phyloP scores from a whole-genome alignment of 2,329 filamentous ascomycete species.

The Ceratocystis diversiconidia region DNA sequence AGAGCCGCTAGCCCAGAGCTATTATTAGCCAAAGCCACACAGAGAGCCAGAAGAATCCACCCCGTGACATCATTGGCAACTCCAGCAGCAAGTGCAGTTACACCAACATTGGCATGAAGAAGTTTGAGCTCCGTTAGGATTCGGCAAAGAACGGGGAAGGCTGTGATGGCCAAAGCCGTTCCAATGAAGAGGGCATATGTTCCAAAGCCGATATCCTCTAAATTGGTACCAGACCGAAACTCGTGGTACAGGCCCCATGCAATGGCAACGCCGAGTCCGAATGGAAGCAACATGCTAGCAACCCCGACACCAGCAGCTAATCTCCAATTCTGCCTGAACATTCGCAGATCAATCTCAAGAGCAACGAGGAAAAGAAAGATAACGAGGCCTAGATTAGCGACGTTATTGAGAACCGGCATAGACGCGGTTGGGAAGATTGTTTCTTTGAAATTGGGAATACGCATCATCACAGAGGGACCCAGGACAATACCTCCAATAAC shows the following conservation, averaged over 20 bases:
- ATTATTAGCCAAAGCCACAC: constrained; percentile 84
- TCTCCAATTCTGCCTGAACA: constrained; percentile 67
- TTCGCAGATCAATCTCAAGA: constrained; percentile 69
- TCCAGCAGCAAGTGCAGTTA: constrained; percentile 79
- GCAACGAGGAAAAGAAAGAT: constrained; percentile 81
- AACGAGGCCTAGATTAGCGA: constrained; percentile 66
- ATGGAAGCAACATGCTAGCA: constrained; percentile 68
- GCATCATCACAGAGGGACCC: constrained; percentile 76
- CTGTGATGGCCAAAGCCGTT: constrained; percentile 85
- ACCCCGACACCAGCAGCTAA: constrained; percentile 64
- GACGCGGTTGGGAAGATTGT: constrained; percentile 65
- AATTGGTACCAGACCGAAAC: constrained; percentile 38
- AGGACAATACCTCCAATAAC: constrained; percentile 74
- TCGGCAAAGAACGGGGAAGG: constrained; percentile 80
- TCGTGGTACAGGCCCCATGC: constrained; percentile 68
- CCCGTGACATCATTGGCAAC: constrained; percentile 71
- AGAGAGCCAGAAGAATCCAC: constrained; percentile 86
- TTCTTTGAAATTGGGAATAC: constrained; percentile 61
- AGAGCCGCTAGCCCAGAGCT: constrained; percentile 68
- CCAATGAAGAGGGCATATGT: constrained; percentile 64
- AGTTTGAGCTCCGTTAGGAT: constrained; percentile 86
- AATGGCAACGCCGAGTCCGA: constrained; percentile 66
- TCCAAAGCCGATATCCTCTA: constrained; percentile 34
- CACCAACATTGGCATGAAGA: constrained; percentile 66
- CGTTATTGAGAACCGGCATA: constrained; percentile 38